phyloP scores from a whole-genome alignment of 2,329 filamentous ascomycete species.

The Chaetothyriales sp. region DNA sequence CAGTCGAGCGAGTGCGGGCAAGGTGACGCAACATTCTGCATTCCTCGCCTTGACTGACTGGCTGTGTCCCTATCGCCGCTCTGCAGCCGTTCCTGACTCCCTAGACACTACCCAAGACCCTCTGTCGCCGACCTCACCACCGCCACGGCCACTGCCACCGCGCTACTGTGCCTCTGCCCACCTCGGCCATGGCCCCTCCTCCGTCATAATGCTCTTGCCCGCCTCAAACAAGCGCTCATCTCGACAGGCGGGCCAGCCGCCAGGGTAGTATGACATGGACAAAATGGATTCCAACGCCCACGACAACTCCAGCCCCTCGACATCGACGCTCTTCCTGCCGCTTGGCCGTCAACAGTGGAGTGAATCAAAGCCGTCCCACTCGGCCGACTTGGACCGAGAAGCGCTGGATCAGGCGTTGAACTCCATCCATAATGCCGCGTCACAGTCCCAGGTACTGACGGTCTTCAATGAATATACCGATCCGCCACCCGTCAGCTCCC shows the following conservation, averaged over 20 bases:
- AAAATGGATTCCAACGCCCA: conserved; percentile 28
- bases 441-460: conserved; percentile 68
- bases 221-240: not conserved
- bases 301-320: conserved; percentile 30
- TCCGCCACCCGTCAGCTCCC: conserved; percentile 46
- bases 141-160: not conserved
- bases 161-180: not conserved
- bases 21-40: not conserved
- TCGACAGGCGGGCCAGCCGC: conserved; percentile 1
- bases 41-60: not conserved
- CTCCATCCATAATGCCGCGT: conserved; percentile 80
- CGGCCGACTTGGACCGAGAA: conserved; percentile 52
- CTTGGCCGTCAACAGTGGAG: conserved; percentile 29
- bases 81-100: not conserved
- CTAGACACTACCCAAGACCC: not conserved
- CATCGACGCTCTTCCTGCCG: conserved; percentile 32
- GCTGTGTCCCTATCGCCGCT: not conserved
- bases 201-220: not conserved
- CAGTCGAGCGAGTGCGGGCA: not conserved
- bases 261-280: conserved; percentile 1
- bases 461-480: conserved; percentile 83
- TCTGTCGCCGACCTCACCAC: not conserved
- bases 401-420: conserved; percentile 66
- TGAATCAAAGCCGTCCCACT: conserved; percentile 38
- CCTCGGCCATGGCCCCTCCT: not conserved